phyloP scores from a whole-genome alignment of 2,329 filamentous ascomycete genomes.

The Colletotrichum sp. region DNA sequence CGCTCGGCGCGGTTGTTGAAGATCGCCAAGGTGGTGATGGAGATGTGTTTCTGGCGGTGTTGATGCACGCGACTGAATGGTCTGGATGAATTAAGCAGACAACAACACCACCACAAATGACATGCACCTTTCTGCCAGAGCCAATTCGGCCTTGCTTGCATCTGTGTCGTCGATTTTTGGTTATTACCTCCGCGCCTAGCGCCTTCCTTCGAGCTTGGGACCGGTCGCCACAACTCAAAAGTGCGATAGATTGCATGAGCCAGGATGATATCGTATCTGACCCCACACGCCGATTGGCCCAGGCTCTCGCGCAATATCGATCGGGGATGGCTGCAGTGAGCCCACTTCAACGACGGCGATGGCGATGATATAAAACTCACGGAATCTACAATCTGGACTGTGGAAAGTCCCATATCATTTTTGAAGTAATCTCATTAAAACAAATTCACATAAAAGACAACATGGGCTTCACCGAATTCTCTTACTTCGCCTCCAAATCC shows the following conservation, averaged over 20 bases:
- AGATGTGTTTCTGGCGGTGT: neutral
- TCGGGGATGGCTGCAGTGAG: neutral
- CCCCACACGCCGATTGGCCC: neutral
- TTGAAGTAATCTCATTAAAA: no score
- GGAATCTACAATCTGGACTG: no score
- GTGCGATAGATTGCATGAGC: neutral
- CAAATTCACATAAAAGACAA: no score
- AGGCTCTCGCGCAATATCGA: neutral
- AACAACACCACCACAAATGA: neutral
- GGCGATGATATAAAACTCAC: neutral
- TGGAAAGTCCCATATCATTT: no score
- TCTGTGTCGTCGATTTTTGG: neutral
- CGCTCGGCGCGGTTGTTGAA: neutral
- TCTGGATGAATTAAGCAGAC: neutral
- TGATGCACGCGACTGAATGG: neutral
- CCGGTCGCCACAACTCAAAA: neutral
- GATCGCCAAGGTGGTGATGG: neutral
- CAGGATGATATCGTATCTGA: neutral
- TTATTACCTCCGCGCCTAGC: neutral
- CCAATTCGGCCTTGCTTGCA: neutral
- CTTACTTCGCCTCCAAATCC: slow-evolving; percentile 23
- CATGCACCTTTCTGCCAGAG: neutral
- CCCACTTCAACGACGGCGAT: neutral
- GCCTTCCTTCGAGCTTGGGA: neutral
- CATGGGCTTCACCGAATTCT: slow-evolving; percentile 26